Conservation (phyloP, 345 rosid genomes). For the Diplotaxis tenuifolia region DNA sequence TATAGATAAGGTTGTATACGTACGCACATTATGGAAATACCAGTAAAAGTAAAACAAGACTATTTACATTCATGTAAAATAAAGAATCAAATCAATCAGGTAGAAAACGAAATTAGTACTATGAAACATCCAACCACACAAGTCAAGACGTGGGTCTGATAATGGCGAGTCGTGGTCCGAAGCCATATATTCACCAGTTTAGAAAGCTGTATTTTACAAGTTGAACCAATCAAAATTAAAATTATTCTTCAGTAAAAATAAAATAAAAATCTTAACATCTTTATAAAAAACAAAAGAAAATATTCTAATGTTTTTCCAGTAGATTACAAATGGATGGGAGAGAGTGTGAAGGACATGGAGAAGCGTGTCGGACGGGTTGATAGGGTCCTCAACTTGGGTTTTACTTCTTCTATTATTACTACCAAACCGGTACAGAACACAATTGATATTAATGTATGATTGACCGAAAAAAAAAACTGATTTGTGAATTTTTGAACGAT, state of each 20-base stretch:
- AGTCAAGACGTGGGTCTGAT: slow-evolving; percentile 32
- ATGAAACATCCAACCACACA: slow-evolving; percentile 26
- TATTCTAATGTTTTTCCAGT: not conserved
- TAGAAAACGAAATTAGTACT: slow-evolving; percentile 23
- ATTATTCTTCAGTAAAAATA: not conserved
- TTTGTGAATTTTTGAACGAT: not conserved
- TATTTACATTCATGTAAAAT: not conserved
- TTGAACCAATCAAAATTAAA: slow-evolving; percentile 20
- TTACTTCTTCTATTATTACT: not conserved
- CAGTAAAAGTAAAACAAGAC: not conserved
- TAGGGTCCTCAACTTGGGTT: slow-evolving; percentile 32
- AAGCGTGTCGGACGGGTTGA: slow-evolving; percentile 57
- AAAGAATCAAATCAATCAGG: slow-evolving; percentile 32
- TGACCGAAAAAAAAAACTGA: not conserved
- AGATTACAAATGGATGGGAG: slow-evolving; percentile 9
- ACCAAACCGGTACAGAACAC: not conserved
- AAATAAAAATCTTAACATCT: not conserved
- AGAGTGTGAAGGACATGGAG: slow-evolving; percentile 34
- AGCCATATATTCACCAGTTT: slow-evolving; percentile 27
- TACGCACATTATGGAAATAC: not conserved
- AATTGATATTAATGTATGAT: not conserved
- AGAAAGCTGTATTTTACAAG: slow-evolving; percentile 24
- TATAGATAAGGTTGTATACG: not conserved
- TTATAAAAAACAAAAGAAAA: too few relatives aligned
- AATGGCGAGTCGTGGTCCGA: slow-evolving; percentile 37